Base-by-base conservation (phyloP, 2,329 filamentous ascomycete species). In the Acephala macrosclerotiorum region DNA sequence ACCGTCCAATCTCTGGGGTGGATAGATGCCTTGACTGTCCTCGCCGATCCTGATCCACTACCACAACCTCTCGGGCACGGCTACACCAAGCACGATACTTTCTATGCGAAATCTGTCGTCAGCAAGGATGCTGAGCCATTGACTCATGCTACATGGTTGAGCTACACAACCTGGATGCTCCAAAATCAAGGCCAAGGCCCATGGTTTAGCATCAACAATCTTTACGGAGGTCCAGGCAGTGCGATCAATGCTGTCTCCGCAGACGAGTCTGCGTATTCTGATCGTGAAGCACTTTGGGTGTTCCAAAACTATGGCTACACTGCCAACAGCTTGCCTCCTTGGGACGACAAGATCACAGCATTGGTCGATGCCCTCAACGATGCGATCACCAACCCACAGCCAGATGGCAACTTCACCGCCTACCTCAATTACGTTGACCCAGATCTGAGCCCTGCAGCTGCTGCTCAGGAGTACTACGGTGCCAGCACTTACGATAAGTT, bases 81-180 rank as follows among this genome's bases (percentile, higher is more conserved):
- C 2, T 72, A 72, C 40, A 60, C 55, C 14, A 64, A 84, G 0
- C 80, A 83, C 1, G 77, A 77, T 0, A 77, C 83, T 0, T 90
- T 91, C 70, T 85, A 85, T 65, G 80, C 83, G 69, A 89, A 87
- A 71, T 87, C 84, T 11, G 73, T 89, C 0, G 75, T 85, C 38
- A 81, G 86, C 11, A 66, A 63, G n/a, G 63, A 68, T 14, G 53
- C 22, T 9, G 47, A 38, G 0, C 69, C 68, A 1, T 57, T 71
- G 5, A 62, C 61, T 22, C 14, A n/a, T 3, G 62, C 61, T 16
- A 56, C 70, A 0, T 38, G 68, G 3, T 14, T 36, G 7, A 64
- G 60, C 14, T 71, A 66, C 29, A 69, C 45, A 20, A 38, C 40
- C 2, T 69, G 64, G 25, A 58, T 70, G 11, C 57, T 68, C 35